These are phyloP conservation scores for Yamadazyma siamensis DNA, from an alignment of 1,139 yeast genomes.

Conservation along the genomic window DNA sequence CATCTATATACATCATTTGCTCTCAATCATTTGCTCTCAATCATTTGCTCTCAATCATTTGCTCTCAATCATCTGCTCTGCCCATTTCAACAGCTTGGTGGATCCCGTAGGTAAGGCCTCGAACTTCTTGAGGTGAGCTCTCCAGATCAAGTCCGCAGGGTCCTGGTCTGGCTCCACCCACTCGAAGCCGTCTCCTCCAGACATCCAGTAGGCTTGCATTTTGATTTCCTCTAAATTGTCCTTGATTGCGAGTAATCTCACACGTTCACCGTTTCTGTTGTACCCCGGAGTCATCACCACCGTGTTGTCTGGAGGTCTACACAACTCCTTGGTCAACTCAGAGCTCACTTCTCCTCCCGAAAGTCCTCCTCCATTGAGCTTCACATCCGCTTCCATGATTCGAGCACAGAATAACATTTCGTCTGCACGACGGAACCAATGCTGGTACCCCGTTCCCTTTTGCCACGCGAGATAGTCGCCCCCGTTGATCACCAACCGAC, in stretches of 20 bases:
- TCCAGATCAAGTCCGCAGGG: constrained; percentile 67
- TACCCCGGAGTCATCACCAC: constrained; percentile 31
- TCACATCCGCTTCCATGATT: constrained; percentile 63
- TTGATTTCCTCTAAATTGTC: constrained; percentile 52
- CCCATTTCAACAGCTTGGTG: constrained; percentile 29
- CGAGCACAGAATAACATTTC: constrained; percentile 66
- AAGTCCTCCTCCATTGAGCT: constrained; percentile 42
- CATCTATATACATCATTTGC: too few species aligned
- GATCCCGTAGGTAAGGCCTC: constrained; percentile 14
- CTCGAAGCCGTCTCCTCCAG: constrained; percentile 71
- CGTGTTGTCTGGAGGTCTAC: constrained; percentile 30
- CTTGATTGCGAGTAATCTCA: constrained; percentile 37
- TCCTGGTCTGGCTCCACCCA: constrained; percentile 84
- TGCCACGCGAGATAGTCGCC: constrained; percentile 63
- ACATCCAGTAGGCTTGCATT: constrained; percentile 74
- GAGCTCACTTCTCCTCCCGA: constrained; percentile 34
- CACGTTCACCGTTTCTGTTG: constrained; percentile 37
- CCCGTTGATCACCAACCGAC: constrained; percentile 43
- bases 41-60: too few species aligned
- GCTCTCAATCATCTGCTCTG: constrained; percentile 32
- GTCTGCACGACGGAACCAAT: constrained; percentile 66
- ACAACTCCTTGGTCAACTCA: constrained; percentile 37
- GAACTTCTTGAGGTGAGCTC: constrained; percentile 27
- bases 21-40: too few species aligned
- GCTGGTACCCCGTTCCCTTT: constrained; percentile 61